A percentile compares a stretch with the other conserved stretches of the same genome.
Evolutionary conservation across 257 asterid species (phyloP).

Genomic region (Plantago elongata): DNA sequence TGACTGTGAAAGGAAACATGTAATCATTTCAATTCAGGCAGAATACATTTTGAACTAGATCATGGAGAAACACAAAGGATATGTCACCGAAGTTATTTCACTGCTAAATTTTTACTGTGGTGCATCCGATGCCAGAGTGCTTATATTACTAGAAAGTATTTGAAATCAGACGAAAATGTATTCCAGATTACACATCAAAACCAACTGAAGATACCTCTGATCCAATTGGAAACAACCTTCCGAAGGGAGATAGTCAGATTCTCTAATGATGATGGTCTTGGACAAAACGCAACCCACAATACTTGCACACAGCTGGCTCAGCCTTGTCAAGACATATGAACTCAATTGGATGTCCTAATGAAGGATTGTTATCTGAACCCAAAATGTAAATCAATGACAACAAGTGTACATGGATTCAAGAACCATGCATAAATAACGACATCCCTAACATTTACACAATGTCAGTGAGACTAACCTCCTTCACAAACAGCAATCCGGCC

Average conservation of each 20-base stretch:
- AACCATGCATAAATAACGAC: background rate
- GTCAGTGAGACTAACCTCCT: slow-evolving; percentile 56
- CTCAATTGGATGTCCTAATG: slow-evolving; percentile 93
- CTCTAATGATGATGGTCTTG: slow-evolving; percentile 82
- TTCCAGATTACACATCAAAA: slow-evolving; percentile 5
- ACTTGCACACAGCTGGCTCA: slow-evolving; percentile 85
- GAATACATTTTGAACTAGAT: background rate
- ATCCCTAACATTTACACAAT: background rate
- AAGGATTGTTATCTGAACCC: slow-evolving; percentile 59
- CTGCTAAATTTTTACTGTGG: background rate
- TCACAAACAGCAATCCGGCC: slow-evolving; percentile 84
- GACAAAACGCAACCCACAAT: slow-evolving; percentile 74
- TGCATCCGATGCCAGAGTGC: background rate
- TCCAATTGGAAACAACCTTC: background rate
- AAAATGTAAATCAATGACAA: background rate
- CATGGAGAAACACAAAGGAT: background rate
- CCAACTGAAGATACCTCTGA: slow-evolving; percentile 9
- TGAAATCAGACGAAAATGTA: background rate
- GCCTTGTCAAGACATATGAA: slow-evolving; percentile 86
- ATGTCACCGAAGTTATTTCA: background rate
- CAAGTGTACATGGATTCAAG: background rate
- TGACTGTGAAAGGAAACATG: too few species aligned
- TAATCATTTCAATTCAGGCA: too few species aligned
- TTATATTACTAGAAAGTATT: background rate
- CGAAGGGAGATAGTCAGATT: background rate